phyloP scores from a whole-genome alignment of 139 green algal genomes.

The Closterium sp. region DNA sequence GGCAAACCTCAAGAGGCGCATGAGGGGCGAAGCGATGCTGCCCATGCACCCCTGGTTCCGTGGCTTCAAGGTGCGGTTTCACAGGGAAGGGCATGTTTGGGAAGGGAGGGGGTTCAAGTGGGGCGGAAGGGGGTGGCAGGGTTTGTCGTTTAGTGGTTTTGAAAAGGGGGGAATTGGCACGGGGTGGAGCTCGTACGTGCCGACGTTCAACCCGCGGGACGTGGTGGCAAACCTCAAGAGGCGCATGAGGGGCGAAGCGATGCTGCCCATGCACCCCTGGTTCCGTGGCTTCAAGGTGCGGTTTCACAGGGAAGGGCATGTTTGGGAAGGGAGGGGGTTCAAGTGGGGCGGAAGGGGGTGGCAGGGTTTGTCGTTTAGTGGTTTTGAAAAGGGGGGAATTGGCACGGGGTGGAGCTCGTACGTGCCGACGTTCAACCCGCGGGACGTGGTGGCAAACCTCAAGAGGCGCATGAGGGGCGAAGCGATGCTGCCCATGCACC shows the following conservation, averaged over 20 bases:
- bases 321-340: no score
- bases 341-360: neutral
- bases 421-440: conserved; percentile 95
- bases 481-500: conserved; percentile 73
- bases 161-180: conserved; percentile 94
- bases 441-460: conserved; percentile 89
- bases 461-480: conserved; percentile 74
- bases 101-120: no score
- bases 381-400: conserved; percentile 86
- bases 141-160: neutral
- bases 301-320: no score
- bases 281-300: conserved; percentile 67
- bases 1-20: conserved; percentile 78
- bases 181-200: conserved; percentile 93
- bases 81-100: no score
- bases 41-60: conserved; percentile 90
- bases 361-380: neutral
- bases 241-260: conserved; percentile 74
- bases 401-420: conserved; percentile 95
- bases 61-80: conserved; percentile 52
- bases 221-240: conserved; percentile 83
- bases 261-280: conserved; percentile 84
- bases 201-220: conserved; percentile 93
- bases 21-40: conserved; percentile 70
- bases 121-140: no score